phyloP scores from a whole-genome alignment of 768 basidiomycete genomes.

The Lentinus brumalis region DNA sequence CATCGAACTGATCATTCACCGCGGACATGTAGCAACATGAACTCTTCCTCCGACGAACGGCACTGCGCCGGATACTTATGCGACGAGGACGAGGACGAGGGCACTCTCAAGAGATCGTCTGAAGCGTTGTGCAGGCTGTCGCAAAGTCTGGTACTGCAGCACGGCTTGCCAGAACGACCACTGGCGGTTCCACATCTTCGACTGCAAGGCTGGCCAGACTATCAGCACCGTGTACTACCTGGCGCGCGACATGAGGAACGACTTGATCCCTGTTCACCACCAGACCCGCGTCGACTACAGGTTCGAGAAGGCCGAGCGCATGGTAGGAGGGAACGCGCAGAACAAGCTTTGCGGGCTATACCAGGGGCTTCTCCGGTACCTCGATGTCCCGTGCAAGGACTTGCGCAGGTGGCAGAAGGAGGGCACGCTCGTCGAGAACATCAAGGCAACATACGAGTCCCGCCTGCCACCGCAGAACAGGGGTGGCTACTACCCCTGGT shows the following conservation, averaged over 20 bases:
- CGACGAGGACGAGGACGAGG: too few relatives aligned
- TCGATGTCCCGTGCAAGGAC: too few relatives aligned
- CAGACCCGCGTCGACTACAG: constrained; percentile 41
- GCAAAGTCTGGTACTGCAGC: constrained; percentile 38
- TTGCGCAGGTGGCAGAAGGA: not conserved
- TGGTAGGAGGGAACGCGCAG: constrained; percentile 35
- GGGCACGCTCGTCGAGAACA: constrained; percentile 37
- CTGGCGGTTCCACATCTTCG: constrained; percentile 38
- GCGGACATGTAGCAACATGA: too few relatives aligned
- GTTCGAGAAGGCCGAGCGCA: constrained; percentile 27
- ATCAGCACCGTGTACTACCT: constrained; percentile 38
- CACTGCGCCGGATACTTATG: too few relatives aligned
- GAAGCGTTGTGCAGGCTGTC: not conserved
- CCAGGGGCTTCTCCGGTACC: constrained; percentile 24
- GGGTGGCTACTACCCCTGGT: constrained; percentile 40
- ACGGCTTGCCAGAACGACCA: constrained; percentile 31
- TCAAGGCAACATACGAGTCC: constrained; percentile 31
- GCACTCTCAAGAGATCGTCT: not conserved
- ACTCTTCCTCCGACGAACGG: too few relatives aligned
- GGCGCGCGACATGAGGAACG: constrained; percentile 21
- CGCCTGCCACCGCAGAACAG: constrained; percentile 2
- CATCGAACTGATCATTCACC: too few relatives aligned
- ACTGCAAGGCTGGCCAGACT: constrained; percentile 29
- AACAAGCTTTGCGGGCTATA: constrained; percentile 27
- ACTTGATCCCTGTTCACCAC: constrained; percentile 30